Evolutionary conservation across 1,284 basidiomycete genomes (phyloP).

Genomic region (Apiotrichum veenhuisii): DNA sequence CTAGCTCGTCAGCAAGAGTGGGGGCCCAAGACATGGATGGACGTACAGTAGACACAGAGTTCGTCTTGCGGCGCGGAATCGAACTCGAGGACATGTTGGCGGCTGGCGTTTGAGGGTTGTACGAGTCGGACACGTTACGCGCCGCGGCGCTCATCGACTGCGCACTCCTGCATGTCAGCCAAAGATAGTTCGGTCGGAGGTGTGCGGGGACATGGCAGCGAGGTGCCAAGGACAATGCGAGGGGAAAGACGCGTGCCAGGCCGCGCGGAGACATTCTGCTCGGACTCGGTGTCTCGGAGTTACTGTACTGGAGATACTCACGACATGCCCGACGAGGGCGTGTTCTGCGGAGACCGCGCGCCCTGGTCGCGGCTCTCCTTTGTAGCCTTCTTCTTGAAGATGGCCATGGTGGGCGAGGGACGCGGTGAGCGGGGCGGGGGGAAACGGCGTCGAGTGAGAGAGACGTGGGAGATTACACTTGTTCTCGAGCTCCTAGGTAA

Average conservation of each 20-base stretch:
- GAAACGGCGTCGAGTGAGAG: too few species aligned
- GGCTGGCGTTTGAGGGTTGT: neutral
- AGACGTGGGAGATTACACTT: neutral
- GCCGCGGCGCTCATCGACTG: conserved; percentile 9
- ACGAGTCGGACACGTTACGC: conserved; percentile 17
- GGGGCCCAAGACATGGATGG: too few species aligned
- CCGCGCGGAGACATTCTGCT: neutral
- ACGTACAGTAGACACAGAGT: conserved; percentile 1
- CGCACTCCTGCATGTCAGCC: neutral
- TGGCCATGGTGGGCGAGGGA: conserved; percentile 19
- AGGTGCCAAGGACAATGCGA: neutral
- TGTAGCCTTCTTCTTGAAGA: conserved; percentile 25
- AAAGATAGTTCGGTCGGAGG: neutral
- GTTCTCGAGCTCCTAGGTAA: neutral
- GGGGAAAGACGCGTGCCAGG: neutral
- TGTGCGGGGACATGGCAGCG: too few species aligned
- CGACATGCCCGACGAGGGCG: conserved; percentile 11
- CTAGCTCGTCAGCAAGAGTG: neutral
- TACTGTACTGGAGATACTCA: conserved; percentile 2
- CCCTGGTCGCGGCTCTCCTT: conserved; percentile 17
- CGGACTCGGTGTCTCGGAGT: too few species aligned
- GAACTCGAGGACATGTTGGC: neutral
- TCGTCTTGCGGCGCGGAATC: conserved; percentile 14
- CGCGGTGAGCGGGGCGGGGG: neutral
- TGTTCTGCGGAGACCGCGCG: conserved; percentile 20